Base-by-base conservation (phyloP, 805 yeast species). In the Clavispora carvajalis region DNA sequence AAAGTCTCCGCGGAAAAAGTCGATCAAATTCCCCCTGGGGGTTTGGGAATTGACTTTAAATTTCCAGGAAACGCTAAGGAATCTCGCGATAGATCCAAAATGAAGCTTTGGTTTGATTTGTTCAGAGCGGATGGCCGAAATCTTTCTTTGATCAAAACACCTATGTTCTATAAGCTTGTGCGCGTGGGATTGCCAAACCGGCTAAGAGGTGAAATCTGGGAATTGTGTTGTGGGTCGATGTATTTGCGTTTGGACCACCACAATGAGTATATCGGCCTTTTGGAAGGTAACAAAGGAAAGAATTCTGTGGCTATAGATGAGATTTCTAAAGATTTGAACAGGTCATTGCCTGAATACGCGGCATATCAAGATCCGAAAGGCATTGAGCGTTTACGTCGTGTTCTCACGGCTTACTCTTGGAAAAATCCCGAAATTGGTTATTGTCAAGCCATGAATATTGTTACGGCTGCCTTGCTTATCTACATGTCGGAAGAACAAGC, bases 371-470 rank as follows among this genome's bases (percentile, higher is more conserved):
- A 74, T 7, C 74, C 74, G 5, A 95, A 86, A 54, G 99, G 99
- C 6, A 90, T 93, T 33, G 76, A 72, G 37, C 71, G 96, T 40
- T 71, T 93, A 36, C 73, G 99, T 46, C 74, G 95, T 45, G 98
- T 93, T 0, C 71, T 93, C 43, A 84, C 95, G 0, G 96, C 96
- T 0, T 93, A 90, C 56, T 86, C 96, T 0, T 93, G 98, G 97
- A 86, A 85, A 49, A 89, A 90, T 58, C 96, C 96, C 0, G 96
- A 91, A 31, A 87, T 93, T 19, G 99, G 99, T 0, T 93, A 93
- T 60, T 93, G 99, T 59, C 99, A 93, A 62, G 99, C 98, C 1
- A 93, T 95, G 99, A 93, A 93, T 58, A 93, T 93, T 38, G 89
- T 85, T 7, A 80, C 78, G 2, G 95, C 95, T 1, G 90, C 87